These are phyloP conservation scores for Cytospora piceicola DNA, from an alignment of 2,329 filamentous ascomycete species.

Conservation along the genomic window DNA sequence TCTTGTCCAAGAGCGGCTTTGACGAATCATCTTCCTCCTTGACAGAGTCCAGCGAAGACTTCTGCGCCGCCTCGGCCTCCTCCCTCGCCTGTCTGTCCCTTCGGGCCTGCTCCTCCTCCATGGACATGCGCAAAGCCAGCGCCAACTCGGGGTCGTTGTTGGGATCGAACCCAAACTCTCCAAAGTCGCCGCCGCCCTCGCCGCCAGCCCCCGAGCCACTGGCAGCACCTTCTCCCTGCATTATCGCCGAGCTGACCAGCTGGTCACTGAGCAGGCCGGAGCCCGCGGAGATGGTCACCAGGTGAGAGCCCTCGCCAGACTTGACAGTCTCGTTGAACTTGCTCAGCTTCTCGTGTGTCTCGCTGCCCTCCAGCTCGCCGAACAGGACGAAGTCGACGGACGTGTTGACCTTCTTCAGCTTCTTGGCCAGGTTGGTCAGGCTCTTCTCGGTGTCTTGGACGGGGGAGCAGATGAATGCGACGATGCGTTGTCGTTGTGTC, in stretches of 20 bases:
- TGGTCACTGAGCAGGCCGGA: constrained; percentile 92
- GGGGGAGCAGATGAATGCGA: constrained; percentile 94
- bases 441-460: constrained; percentile 88
- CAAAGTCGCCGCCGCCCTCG: constrained; percentile 66
- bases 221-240: constrained; percentile 78
- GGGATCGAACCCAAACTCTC: constrained; percentile 87
- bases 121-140: constrained; percentile 92
- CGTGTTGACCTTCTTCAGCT: constrained; percentile 98
- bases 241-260: constrained; percentile 84
- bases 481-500: constrained; percentile 92
- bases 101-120: constrained; percentile 96
- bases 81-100: constrained; percentile 61
- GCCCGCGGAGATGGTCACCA: constrained; percentile 88
- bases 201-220: constrained; percentile 62
- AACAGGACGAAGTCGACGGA: constrained; percentile 95
- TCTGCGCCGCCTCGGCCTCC: constrained; percentile 78
- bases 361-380: constrained; percentile 88
- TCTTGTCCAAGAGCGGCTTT: constrained; percentile 63
- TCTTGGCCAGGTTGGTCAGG: constrained; percentile 87
- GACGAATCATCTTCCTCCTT: constrained; percentile 76
- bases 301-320: constrained; percentile 85
- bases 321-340: constrained; percentile 95
- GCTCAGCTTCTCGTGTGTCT: constrained; percentile 86
- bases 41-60: constrained; percentile 78
- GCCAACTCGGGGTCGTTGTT: constrained; percentile 91